Conservation (phyloP, 2,329 filamentous ascomycete genomes). For the Hypoxylon sp. region DNA sequence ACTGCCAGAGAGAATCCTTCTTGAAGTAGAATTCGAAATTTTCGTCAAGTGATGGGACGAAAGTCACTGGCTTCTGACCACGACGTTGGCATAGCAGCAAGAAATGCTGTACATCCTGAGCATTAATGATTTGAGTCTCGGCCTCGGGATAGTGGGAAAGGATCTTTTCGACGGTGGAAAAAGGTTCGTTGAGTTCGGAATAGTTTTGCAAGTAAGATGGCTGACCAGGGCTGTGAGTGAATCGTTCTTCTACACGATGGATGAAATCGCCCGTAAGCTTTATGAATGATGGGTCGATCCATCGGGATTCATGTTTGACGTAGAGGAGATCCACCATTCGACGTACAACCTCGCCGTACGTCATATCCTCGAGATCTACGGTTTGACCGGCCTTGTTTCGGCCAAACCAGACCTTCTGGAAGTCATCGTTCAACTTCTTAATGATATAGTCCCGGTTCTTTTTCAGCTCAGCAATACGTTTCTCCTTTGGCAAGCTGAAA, state of each 20-base stretch:
- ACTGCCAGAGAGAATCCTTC: constrained; percentile 99
- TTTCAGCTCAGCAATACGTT: constrained; percentile 88
- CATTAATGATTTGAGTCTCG: constrained; percentile 93
- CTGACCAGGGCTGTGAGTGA: constrained; percentile 79
- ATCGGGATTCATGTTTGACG: constrained; percentile 89
- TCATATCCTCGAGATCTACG: constrained; percentile 95
- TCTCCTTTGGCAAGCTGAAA: constrained; percentile 95
- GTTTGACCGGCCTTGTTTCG: constrained; percentile 84
- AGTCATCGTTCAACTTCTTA: constrained; percentile 95
- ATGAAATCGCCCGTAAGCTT: constrained; percentile 95
- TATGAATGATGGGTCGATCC: constrained; percentile 89
- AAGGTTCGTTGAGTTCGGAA: constrained; percentile 87
- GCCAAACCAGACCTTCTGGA: constrained; percentile 97
- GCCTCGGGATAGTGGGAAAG: constrained; percentile 88
- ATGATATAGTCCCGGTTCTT: constrained; percentile 94
- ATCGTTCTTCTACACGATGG: constrained; percentile 95
- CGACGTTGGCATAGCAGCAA: constrained; percentile 91
- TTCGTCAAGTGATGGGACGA: constrained; percentile 94
- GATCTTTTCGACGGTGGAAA: constrained; percentile 82
- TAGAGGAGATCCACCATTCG: constrained; percentile 93
- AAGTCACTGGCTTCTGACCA: constrained; percentile 95
- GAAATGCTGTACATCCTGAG: constrained; percentile 98
- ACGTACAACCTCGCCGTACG: constrained; percentile 87
- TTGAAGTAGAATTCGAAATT: constrained; percentile 99
- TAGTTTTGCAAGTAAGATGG: constrained; percentile 91